phyloP scores from a whole-genome alignment of 306 rosid genomes.

The Gastrolobium villosum region DNA sequence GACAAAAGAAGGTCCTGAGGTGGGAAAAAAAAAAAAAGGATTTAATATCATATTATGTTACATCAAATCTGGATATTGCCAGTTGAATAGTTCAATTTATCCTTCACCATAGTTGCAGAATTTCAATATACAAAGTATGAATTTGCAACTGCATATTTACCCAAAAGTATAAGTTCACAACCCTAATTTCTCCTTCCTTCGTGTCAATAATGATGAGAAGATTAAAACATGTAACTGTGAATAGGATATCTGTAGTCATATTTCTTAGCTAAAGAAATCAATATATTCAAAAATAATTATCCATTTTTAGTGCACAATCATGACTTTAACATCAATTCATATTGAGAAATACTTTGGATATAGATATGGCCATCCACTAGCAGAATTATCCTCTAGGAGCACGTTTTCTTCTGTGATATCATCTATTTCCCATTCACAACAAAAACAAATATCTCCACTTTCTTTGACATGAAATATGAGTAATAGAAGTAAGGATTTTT shows the following conservation, averaged over 20 bases:
- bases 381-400: constrained; percentile 13
- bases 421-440: not conserved
- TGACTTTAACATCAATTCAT: constrained; percentile 20
- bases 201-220: constrained; percentile 6
- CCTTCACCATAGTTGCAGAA: constrained; percentile 6
- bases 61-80: not conserved
- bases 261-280: not conserved
- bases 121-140: constrained; percentile 12
- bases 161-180: not conserved
- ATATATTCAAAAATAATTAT: not conserved
- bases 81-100: constrained; percentile 28
- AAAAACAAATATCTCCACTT: not conserved
- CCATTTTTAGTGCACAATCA: not conserved
- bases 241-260: not conserved
- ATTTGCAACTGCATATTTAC: constrained; percentile 1
- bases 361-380: not conserved
- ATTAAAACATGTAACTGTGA: not conserved
- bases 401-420: constrained; percentile 17
- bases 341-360: not conserved
- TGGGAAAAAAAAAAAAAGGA: not conserved
- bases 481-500: not conserved
- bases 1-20: not conserved
- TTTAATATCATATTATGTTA: not conserved
- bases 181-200: constrained; percentile 2
- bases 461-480: not conserved